Evolutionary conservation across 2,329 filamentous ascomycete species (phyloP).

Genomic region (Paracamarosporium sp.): DNA sequence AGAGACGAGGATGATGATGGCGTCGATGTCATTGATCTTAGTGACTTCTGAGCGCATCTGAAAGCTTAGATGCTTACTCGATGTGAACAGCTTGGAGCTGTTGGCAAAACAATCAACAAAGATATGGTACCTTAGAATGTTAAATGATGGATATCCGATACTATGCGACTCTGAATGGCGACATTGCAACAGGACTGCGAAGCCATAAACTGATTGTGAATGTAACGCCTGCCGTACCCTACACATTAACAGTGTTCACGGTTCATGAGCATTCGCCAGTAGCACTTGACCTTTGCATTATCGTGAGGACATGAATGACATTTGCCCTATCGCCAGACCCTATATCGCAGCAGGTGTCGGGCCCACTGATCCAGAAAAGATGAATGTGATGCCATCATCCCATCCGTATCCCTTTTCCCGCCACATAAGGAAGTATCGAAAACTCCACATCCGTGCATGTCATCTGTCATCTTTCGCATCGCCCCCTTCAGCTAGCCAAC

Average conservation of each 20-base stretch:
- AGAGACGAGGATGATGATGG: not conserved
- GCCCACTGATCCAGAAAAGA: conserved; percentile 32
- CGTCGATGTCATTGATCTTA: not conserved
- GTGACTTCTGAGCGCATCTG: not conserved
- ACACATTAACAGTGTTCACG: not conserved
- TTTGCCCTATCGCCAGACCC: conserved; percentile 43
- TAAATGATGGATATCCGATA: too few relatives aligned
- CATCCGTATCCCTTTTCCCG: conserved; percentile 39
- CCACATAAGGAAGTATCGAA: conserved; percentile 26
- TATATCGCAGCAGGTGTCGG: conserved; percentile 29
- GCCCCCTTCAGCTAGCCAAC: conserved; percentile 24
- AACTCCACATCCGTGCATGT: conserved; percentile 8
- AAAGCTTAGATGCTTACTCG: too few relatives aligned
- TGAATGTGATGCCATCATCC: conserved; percentile 32
- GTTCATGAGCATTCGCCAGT: not conserved
- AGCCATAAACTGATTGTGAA: not conserved
- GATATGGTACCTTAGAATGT: too few relatives aligned
- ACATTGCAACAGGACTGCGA: too few relatives aligned
- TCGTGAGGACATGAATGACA: conserved; percentile 45
- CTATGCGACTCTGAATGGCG: too few relatives aligned
- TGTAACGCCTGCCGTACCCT: not conserved
- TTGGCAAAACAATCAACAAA: too few relatives aligned
- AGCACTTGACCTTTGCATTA: conserved; percentile 11
- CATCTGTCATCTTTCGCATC: conserved; percentile 12
- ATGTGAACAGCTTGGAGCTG: too few relatives aligned